Evolutionary conservation across 306 rosid species (phyloP).

Genomic region (Glycyrrhiza uralensis): DNA sequence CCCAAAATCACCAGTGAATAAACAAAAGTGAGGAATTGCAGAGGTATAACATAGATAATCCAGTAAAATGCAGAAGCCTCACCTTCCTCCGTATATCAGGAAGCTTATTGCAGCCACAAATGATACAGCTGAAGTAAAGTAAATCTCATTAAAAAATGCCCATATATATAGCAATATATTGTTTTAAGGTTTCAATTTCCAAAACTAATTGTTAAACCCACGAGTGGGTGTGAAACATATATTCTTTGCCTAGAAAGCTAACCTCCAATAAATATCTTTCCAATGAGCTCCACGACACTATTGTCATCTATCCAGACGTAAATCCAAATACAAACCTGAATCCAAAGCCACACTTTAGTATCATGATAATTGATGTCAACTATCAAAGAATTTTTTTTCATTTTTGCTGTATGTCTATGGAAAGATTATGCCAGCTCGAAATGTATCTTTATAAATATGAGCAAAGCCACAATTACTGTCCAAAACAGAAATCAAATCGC

Average conservation of each 20-base stretch:
- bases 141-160: background rate
- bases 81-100: constrained; percentile 97
- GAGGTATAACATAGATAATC: constrained; percentile 12
- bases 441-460: background rate
- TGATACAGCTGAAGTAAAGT: constrained; percentile 57
- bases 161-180: background rate
- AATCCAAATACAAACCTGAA: constrained; percentile 84
- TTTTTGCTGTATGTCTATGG: background rate
- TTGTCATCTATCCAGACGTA: constrained; percentile 73
- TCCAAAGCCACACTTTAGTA: constrained; percentile 22
- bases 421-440: background rate
- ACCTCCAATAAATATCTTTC: constrained; percentile 91
- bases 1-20: constrained; percentile 13
- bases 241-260: constrained; percentile 31
- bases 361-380: constrained; percentile 3
- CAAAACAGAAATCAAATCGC: constrained; percentile 1
- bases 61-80: constrained; percentile 32
- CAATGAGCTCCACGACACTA: constrained; percentile 53
- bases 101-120: constrained; percentile 85
- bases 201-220: constrained; percentile 19
- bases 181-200: background rate
- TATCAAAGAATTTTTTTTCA: background rate
- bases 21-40: constrained; percentile 6
- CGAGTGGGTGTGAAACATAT: constrained; percentile 8
- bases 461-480: background rate